Conservation (phyloP, 2,329 filamentous ascomycete genomes). For the Cordyceps pruinosa region DNA sequence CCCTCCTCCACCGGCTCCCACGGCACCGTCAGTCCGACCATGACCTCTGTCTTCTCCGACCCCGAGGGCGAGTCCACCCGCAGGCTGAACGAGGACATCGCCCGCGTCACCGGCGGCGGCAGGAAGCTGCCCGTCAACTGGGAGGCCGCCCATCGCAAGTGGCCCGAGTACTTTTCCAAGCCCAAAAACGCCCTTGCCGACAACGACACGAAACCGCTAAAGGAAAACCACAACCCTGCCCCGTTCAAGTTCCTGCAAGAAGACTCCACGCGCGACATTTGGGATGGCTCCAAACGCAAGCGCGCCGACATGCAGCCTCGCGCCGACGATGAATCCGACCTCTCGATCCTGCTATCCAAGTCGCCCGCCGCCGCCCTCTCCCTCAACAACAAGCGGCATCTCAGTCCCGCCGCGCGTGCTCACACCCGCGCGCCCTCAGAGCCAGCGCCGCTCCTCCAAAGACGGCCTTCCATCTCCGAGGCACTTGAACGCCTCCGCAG, state of each 20-base stretch:
- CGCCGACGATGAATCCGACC: slow-evolving; percentile 46
- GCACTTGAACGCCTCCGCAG: slow-evolving; percentile 30
- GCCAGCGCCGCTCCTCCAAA: slow-evolving; percentile 18
- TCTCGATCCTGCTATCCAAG: slow-evolving; percentile 37
- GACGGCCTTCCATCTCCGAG: slow-evolving; percentile 26
- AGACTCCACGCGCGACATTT: slow-evolving; percentile 36
- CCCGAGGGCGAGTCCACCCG: slow-evolving; percentile 49
- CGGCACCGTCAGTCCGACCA: slow-evolving; percentile 48
- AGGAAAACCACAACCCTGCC: slow-evolving; percentile 38
- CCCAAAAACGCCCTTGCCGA: slow-evolving; percentile 27
- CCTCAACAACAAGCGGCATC: slow-evolving; percentile 26
- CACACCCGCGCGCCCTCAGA: slow-evolving; percentile 27
- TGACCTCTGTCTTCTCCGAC: slow-evolving; percentile 46
- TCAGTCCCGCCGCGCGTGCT: slow-evolving; percentile 32
- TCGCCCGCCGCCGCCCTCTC: slow-evolving; percentile 27
- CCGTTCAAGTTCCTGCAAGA: slow-evolving; percentile 28
- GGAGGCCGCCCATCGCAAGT: slow-evolving; percentile 42
- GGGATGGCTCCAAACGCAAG: slow-evolving; percentile 33
- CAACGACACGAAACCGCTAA: slow-evolving; percentile 32
- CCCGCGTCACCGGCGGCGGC: slow-evolving; percentile 32
- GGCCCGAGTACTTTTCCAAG: slow-evolving; percentile 44
- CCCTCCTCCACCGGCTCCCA: slow-evolving; percentile 52
- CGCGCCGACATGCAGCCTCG: slow-evolving; percentile 47
- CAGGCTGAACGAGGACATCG: slow-evolving; percentile 42
- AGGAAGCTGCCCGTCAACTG: slow-evolving; percentile 36